Evolutionary conservation across 805 yeast species (phyloP), one percentile per base, ranked within the genome.

Genomic region (Barnettozyma vustinii): DNA sequence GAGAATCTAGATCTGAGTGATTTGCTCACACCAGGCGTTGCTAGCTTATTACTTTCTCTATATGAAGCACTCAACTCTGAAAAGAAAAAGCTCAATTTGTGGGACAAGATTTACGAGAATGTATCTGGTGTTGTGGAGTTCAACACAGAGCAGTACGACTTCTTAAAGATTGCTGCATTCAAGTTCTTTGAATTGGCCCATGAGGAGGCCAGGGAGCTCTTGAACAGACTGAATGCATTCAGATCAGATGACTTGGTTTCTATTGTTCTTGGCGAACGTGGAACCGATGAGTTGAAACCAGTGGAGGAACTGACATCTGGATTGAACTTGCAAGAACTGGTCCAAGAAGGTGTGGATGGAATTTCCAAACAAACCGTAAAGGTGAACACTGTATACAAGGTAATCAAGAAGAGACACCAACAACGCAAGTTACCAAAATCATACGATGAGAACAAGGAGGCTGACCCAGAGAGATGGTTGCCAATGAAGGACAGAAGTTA

Each of bases 391-490:
- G n/a, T 13, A 3, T 33, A 48, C 33, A 61, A 55, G 45, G 39
- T 57, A 18, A 19, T 26, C 6, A 67, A 69, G 56, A 70, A 63
- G 52, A 59, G 66, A 49, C 65, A 58, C 13, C 59, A 62, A 36
- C 64, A 65, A 44, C 65, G 63, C 47, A 64, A 61, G 46, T 56
- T 67, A 16, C 74, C 77, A n/a, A 65, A 64, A 50, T 56, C 57
- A 56, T 78, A 53, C 67, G 82, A 70, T 44, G 62, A 66, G 44
- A 60, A 54, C 5, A 65, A 61, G 50, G 51, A 52, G 20, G 71
- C 78, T 3, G 85, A 84, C 57, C 76, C 79, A 16, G 97, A 91
- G 66, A 83, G 97, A 69, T 91, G 98, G 98, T 66, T 92, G 45
- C 96, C 97, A 20, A 58, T 86, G 75, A 85, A 82, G 62, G 95